Conservation (phyloP, 805 yeast genomes). For the Cephaloascus fragrans region DNA sequence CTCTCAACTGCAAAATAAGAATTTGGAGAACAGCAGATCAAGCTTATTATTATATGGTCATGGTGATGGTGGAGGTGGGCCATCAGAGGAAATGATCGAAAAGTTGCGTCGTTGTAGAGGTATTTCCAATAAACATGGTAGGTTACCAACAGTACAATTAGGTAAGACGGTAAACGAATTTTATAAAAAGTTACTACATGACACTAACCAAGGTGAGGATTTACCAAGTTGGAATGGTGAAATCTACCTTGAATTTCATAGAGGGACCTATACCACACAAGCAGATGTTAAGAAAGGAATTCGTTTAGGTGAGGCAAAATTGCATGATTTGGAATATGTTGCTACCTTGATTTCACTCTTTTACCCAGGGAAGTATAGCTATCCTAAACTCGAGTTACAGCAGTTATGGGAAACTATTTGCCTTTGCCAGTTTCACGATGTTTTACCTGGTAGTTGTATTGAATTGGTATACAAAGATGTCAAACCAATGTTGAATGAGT, state of each 20-base stretch:
- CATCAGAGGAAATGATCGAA: constrained; percentile 87
- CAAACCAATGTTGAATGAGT: constrained; percentile 59
- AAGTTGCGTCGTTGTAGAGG: constrained; percentile 90
- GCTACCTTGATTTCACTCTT: constrained; percentile 68
- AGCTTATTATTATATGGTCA: constrained; percentile 81
- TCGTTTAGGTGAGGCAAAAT: constrained; percentile 62
- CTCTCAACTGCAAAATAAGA: constrained; percentile 73
- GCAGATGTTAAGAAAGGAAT: constrained; percentile 76
- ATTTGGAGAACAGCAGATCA: constrained; percentile 68
- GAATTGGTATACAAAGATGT: constrained; percentile 89
- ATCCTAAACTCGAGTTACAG: constrained; percentile 63
- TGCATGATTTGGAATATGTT: constrained; percentile 79
- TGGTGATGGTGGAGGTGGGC: constrained; percentile 99
- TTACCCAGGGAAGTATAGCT: constrained; percentile 38
- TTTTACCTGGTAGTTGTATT: constrained; percentile 94
- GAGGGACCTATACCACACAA: constrained; percentile 96
- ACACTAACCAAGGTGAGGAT: constrained; percentile 53
- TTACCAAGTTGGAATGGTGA: constrained; percentile 92
- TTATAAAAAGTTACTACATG: constrained; percentile 52
- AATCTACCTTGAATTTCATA: constrained; percentile 86
- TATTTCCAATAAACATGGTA: constrained; percentile 67
- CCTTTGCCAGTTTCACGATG: constrained; percentile 94
- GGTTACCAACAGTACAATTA: constrained; percentile 70
- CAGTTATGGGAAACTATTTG: constrained; percentile 82
- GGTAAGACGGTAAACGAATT: constrained; percentile 78